A percentile compares a stretch with the other conserved stretches of the same genome.
Conservation (phyloP, 2,329 filamentous ascomycete genomes). For the Curvularia sp. region DNA sequence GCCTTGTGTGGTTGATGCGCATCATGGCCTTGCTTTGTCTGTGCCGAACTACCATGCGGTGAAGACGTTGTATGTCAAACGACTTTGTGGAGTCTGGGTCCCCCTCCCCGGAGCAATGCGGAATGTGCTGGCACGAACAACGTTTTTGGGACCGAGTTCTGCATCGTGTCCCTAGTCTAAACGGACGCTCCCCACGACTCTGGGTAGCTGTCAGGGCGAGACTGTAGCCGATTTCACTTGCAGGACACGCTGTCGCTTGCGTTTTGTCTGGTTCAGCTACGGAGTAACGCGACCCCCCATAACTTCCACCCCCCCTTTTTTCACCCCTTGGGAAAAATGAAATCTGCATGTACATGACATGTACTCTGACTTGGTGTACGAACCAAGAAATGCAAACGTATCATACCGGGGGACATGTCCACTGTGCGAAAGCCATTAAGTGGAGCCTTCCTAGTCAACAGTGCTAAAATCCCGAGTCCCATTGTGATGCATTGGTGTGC, state of each 20-base stretch:
- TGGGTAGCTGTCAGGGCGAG: neutral
- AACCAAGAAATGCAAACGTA: neutral
- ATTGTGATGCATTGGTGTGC: neutral
- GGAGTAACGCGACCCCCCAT: neutral
- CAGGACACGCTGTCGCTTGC: neutral
- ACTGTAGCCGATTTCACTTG: neutral
- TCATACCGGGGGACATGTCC: neutral
- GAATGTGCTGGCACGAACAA: conserved; percentile 4
- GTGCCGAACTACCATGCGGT: conserved; percentile 2
- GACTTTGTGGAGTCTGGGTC: conserved; percentile 3
- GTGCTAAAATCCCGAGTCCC: neutral
- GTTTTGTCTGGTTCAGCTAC: neutral
- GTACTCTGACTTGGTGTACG: neutral
- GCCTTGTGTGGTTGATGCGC: conserved; percentile 6
- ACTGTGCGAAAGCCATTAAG: neutral
- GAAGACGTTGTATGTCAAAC: conserved; percentile 16
- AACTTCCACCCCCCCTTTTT: neutral
- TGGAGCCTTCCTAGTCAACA: neutral
- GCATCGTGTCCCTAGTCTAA: neutral
- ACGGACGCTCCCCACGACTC: conserved; percentile 1
- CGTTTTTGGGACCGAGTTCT: conserved; percentile 3
- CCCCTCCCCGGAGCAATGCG: conserved; percentile 4
- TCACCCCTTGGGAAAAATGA: neutral
- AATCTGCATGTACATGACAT: neutral
- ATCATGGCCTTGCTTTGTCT: conserved; percentile 11